A percentile compares a stretch with the other conserved stretches of the same genome.
Conservation (phyloP, 768 basidiomycete genomes). For the Boletus reticuloceps region DNA sequence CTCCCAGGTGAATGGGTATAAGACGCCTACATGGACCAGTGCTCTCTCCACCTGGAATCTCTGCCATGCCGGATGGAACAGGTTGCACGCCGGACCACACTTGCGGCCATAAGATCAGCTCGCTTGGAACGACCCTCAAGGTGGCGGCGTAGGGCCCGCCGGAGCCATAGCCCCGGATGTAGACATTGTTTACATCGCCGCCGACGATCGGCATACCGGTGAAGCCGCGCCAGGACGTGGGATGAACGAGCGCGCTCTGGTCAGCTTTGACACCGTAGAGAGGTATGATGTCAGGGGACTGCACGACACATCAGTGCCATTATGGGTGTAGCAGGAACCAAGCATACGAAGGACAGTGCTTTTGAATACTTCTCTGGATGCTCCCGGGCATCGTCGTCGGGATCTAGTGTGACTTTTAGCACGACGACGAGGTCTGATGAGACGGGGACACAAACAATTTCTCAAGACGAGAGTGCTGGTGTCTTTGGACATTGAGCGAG, state of each 20-base stretch:
- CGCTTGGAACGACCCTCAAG: conserved; percentile 5
- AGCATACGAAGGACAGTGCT: background rate
- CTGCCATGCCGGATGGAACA: background rate
- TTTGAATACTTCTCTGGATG: background rate
- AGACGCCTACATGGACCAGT: background rate
- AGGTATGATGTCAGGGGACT: conserved; percentile 7
- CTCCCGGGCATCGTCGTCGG: background rate
- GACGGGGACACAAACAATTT: background rate
- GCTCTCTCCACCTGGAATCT: background rate
- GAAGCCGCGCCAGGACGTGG: background rate
- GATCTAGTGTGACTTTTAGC: background rate
- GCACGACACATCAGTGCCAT: background rate
- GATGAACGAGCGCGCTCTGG: background rate
- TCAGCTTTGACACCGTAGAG: background rate
- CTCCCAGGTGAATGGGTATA: background rate
- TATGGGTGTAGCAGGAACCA: background rate
- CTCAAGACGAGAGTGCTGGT: background rate
- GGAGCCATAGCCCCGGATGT: background rate
- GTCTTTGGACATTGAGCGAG: background rate
- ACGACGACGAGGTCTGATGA: too few species aligned
- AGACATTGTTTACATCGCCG: conserved; percentile 4
- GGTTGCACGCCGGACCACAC: background rate
- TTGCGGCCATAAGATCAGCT: conserved; percentile 6
- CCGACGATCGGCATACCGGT: conserved; percentile 4
- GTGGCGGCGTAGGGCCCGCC: background rate